Evolutionary conservation across 805 yeast species (phyloP).

Genomic region (Candida tallmaniae): DNA sequence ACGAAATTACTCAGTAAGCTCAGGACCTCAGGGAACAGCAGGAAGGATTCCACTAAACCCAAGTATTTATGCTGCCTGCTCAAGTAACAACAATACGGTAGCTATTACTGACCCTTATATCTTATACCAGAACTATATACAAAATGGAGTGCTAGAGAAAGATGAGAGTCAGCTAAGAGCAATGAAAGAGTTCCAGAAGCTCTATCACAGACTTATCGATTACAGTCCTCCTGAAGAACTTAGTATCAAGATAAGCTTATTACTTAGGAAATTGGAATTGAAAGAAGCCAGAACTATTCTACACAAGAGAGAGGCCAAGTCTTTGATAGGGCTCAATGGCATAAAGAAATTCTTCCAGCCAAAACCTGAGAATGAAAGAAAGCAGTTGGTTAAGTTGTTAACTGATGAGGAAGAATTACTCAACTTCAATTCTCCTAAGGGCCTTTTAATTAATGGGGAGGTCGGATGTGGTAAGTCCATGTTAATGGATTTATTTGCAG

Average conservation of each 20-base stretch:
- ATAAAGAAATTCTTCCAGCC: constrained; percentile 22
- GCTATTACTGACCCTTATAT: constrained; percentile 61
- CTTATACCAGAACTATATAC: constrained; percentile 50
- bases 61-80: neutral
- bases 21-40: constrained; percentile 37
- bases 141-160: constrained; percentile 45
- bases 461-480: constrained; percentile 75
- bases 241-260: constrained; percentile 38
- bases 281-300: constrained; percentile 22
- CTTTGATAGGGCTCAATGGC: constrained; percentile 8
- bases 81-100: constrained; percentile 15
- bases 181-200: constrained; percentile 57
- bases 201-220: constrained; percentile 53
- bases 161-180: constrained; percentile 62
- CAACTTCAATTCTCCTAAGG: constrained; percentile 57
- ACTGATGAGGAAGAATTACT: constrained; percentile 59
- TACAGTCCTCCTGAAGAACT: constrained; percentile 53
- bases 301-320: constrained; percentile 3
- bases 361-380: constrained; percentile 26
- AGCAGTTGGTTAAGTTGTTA: constrained; percentile 45
- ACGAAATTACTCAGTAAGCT: no score
- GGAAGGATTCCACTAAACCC: constrained; percentile 26
- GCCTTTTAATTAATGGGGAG: constrained; percentile 58
- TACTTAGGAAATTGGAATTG: constrained; percentile 30
- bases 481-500: constrained; percentile 69